Evolutionary conservation across 2,329 filamentous ascomycete genomes (phyloP), one percentile per base, ranked within the genome.

Genomic region (Acarospora socialis): DNA sequence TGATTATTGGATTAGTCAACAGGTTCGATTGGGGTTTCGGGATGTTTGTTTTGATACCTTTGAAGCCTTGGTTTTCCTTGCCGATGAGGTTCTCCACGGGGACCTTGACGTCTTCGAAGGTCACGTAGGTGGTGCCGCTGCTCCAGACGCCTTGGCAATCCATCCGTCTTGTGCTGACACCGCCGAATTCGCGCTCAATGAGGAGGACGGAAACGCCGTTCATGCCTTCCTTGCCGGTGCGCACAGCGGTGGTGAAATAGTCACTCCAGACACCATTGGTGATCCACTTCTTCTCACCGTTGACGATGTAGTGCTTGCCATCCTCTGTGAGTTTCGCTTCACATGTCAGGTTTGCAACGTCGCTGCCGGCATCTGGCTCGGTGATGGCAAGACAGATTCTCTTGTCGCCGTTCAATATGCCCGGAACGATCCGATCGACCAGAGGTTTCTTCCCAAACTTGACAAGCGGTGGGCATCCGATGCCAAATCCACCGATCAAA

Each of bases 221-320:
- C 86, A 94, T 95, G 44, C 90, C 90, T 15, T 29, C 26, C 20
- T 75, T 78, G 42, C 80, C 84, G 5, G 90, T 98, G 38, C 90
- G 78, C 22, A 98, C 90, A 16, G 87, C 90, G 9, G 82, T 92
- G 34, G 90, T 95, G 66, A 95, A 95, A 65, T 95, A 98, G 57
- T 98, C 90, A 40, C 68, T 73, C 83, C 84, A 94, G 50, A 94
- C 73, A 50, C 90, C 90, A 60, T 98, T 98, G 49, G 87, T 95
- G 58, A 95, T 95, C 87, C 90, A 95, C 65, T 98, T 98, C 79
- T 98, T 95, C 73, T 94, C 87, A 34, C 90, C 90, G 52, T 95
- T 98, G 60, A 98, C 90, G 46, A 95, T 95, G 61, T 92, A 98
- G 63, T 95, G 83, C 67, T 95, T 95, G 51, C 90, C 90, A 49